Base-by-base conservation (phyloP, 768 basidiomycete genomes). In the Phaffia tasmanica region DNA sequence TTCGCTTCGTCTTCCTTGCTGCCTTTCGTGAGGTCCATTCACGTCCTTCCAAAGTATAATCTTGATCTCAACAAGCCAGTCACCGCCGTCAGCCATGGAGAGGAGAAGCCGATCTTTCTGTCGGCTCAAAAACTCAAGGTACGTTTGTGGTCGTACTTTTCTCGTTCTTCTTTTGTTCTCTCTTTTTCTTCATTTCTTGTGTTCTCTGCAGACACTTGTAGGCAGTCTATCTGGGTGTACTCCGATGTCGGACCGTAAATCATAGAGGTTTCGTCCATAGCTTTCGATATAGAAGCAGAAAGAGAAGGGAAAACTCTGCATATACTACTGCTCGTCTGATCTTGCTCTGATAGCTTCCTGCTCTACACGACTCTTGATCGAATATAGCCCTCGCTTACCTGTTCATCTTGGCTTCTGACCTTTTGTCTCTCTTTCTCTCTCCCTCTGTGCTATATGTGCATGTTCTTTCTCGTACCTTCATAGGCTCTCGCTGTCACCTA, bases 401-500 rank as follows among this genome's bases (percentile, higher is more conserved):
- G 32, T 16, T 46, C 16, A 29, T 8, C 57, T n/a, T n/a, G n/a
- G 32, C 16, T 11, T 4, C n/a, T 21, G 18, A 58, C 47, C 57
- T 59, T 47, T 35, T 46, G 25, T 8, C 35, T 0, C 11, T n/a
- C 3, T 29, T 49, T 9, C 5, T 23, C 18, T 46, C 21, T n/a
- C n/a, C n/a, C n/a, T n/a, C n/a, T n/a, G n/a, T n/a, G n/a, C n/a
- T n/a, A n/a, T n/a, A n/a, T n/a, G n/a, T n/a, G n/a, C n/a, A n/a
- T n/a, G n/a, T n/a, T n/a, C n/a, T n/a, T n/a, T n/a, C n/a, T n/a
- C n/a, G n/a, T n/a, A n/a, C n/a, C n/a, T n/a, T n/a, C n/a, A n/a
- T 27, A 81, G 69, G 81, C 82, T 67, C 79, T 91, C 58, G 86
- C 86, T 3, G 80, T 84, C 58, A 90, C 93, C 72, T 95, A 88